Percentiles rank a stretch among this genome's conserved stretches.
These are phyloP conservation scores for Chlorophyllum brunneum DNA, from an alignment of 768 basidiomycete species.

Conservation along the genomic window DNA sequence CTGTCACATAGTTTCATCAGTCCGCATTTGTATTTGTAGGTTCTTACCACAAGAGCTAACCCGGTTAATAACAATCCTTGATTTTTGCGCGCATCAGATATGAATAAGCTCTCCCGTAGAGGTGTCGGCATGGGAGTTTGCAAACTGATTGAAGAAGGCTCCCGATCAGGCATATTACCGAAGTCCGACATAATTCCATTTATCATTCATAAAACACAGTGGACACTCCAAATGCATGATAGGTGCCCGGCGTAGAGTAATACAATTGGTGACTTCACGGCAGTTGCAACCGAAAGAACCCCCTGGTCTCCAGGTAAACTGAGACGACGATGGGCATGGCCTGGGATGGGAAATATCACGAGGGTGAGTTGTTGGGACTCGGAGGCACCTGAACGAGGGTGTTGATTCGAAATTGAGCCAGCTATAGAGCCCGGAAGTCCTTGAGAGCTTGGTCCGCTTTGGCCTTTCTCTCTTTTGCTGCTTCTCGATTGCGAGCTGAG, in stretches of 20 bases:
- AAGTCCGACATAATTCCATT: conserved; percentile 6
- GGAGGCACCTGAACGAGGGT: too few species aligned
- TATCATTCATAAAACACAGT: background rate
- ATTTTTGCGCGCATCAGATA: background rate
- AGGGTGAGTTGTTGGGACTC: too few species aligned
- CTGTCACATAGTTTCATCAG: background rate
- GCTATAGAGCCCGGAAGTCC: conserved; percentile 51
- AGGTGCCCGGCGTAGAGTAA: conserved; percentile 22
- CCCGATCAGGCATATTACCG: conserved; percentile 1
- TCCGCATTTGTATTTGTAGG: too few species aligned
- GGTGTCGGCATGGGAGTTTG: background rate
- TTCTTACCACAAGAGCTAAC: background rate
- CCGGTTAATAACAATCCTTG: background rate
- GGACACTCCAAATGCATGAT: background rate
- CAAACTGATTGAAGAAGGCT: background rate
- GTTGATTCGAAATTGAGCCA: conserved; percentile 15
- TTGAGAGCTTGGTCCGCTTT: conserved; percentile 59
- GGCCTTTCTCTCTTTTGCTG: conserved; percentile 50
- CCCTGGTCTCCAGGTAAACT: background rate
- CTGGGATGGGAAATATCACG: background rate
- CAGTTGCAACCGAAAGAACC: background rate
- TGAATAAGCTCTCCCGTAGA: too few species aligned
- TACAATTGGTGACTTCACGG: background rate
- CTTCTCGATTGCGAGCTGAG: conserved; percentile 54
- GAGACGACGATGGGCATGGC: too few species aligned